phyloP scores from a whole-genome alignment of 2,329 filamentous ascomycete species.

The Cordyceps tenuipes region DNA sequence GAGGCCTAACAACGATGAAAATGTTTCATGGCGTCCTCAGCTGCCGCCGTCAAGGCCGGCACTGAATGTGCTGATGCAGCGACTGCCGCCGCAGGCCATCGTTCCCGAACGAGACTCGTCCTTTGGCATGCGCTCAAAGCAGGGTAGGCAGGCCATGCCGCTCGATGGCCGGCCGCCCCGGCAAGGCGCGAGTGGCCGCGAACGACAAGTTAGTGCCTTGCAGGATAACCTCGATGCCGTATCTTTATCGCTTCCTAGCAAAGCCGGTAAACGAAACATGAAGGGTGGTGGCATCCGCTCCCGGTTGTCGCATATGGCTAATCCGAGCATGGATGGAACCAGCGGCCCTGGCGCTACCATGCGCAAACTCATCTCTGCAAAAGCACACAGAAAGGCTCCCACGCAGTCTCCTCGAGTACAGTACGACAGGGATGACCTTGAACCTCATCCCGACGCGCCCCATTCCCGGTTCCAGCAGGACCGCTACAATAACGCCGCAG shows the following conservation, averaged over 20 bases:
- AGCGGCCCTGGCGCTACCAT: conserved; percentile 21
- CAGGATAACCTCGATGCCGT: conserved; percentile 49
- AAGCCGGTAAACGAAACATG: conserved; percentile 35
- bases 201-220: conserved; percentile 54
- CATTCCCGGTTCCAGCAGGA: conserved; percentile 25
- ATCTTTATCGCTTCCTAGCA: conserved; percentile 48
- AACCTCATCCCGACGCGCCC: conserved; percentile 2
- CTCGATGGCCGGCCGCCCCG: conserved; percentile 49
- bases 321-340: conserved; percentile 6
- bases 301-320: conserved; percentile 4
- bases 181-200: conserved; percentile 65
- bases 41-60: not conserved
- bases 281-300: conserved; percentile 4
- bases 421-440: conserved; percentile 20
- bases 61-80: not conserved
- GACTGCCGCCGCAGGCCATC: conserved; percentile 7
- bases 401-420: conserved; percentile 8
- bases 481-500: conserved; percentile 4
- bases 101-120: conserved; percentile 13
- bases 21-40: not conserved
- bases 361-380: conserved; percentile 28
- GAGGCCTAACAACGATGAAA: not conserved
- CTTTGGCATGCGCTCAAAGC: conserved; percentile 27
- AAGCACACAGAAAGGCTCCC: conserved; percentile 21
- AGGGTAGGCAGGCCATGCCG: conserved; percentile 29